Evolutionary conservation across 2,329 filamentous ascomycete genomes (phyloP).

Genomic region (Pseudocercospora crystallina): DNA sequence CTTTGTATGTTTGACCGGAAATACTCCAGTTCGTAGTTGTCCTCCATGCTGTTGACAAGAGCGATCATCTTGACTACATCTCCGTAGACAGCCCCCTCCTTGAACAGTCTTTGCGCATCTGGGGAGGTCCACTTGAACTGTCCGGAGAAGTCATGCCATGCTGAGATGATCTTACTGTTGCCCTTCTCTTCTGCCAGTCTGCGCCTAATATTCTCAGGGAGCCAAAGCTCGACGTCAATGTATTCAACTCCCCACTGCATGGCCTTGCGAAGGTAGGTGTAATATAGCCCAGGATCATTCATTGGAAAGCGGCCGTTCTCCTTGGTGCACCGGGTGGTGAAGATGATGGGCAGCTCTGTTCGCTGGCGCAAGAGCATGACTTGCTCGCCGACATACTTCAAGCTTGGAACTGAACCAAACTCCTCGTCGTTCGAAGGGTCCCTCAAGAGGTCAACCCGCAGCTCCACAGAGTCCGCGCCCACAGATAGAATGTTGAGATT

Average conservation of each 20-base stretch:
- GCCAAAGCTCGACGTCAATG: constrained; percentile 84
- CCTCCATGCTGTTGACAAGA: constrained; percentile 75
- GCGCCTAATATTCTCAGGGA: constrained; percentile 72
- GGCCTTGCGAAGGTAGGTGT: constrained; percentile 76
- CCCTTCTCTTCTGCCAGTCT: constrained; percentile 69
- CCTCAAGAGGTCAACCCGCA: constrained; percentile 77
- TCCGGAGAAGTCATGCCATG: constrained; percentile 85
- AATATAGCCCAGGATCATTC: constrained; percentile 72
- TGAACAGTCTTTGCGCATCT: constrained; percentile 70
- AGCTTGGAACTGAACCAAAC: constrained; percentile 67
- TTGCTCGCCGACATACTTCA: constrained; percentile 83
- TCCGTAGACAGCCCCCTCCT: constrained; percentile 69
- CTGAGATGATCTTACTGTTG: constrained; percentile 84
- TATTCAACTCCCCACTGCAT: constrained; percentile 91
- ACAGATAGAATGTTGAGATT: constrained; percentile 87
- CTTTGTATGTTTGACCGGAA: constrained; percentile 75
- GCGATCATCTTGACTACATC: constrained; percentile 92
- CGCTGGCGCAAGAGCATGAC: constrained; percentile 80
- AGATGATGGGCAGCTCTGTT: constrained; percentile 86
- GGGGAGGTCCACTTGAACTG: constrained; percentile 78
- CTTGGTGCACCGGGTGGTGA: constrained; percentile 76
- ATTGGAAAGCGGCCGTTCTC: constrained; percentile 86
- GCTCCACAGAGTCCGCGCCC: constrained; percentile 80
- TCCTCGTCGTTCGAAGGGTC: constrained; percentile 65
- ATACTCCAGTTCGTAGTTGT: constrained; percentile 88